Evolutionary conservation across 2,329 filamentous ascomycete genomes (phyloP), one percentile per base, ranked within the genome.

Genomic region (Didymella exigua): DNA sequence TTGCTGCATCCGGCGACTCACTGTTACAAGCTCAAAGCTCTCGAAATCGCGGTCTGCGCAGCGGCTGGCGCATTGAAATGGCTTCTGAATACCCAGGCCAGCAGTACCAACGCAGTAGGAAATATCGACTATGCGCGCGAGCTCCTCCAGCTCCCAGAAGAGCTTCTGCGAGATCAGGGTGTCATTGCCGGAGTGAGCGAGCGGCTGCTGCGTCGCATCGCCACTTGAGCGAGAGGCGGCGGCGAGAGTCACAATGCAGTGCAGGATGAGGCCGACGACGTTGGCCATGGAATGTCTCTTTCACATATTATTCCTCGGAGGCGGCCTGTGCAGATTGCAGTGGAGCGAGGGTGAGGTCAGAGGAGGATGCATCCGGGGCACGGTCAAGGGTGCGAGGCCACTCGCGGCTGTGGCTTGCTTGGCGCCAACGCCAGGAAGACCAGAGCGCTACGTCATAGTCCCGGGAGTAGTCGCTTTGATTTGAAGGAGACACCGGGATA

Each of bases 51-150:
- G 80, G 48, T 97, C 91, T 31, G 80, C 79, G 77, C 95, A 99
- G 62, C 90, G 89, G 55, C 90, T 95, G 13, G 88, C 84, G 75
- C 95, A 99, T 27, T 82, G 78, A 74, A 99, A 99, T 0, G 95
- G 95, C 62, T 87, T 86, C 44, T 83, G 81, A 58, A 99, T 87
- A 33, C 93, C 95, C 50, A 96, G 84, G 10, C 92, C 93, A 0
- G 89, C 88, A 5, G 84, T 87, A 58, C 93, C 92, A 54, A 98
- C 90, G 75, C 95, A 99, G 77, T 98, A 98, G 42, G 91, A 82
- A 56, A 98, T 95, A 73, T 99, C 95, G 59, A 97, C 93, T 23
- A 98, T 84, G 49, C 93, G 88, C n/a, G 93, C 86, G 50, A 93
- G 81, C 68, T 96, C 90, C 75, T 97, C 92, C 13, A 99, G 86